phyloP scores from a whole-genome alignment of 164 flowering plant species.

The Macadamia integrifolia region DNA sequence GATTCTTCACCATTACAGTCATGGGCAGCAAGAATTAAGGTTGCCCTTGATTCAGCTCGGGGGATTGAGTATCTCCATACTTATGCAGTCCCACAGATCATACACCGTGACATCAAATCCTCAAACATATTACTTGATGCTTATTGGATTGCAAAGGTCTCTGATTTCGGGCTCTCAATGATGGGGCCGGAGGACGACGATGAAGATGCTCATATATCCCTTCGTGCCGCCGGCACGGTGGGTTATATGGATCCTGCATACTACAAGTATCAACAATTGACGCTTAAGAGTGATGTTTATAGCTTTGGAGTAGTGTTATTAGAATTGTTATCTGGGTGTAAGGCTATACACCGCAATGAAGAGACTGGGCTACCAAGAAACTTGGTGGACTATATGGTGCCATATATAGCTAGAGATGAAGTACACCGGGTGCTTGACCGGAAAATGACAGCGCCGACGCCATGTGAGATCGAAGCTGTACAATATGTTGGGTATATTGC shows the following conservation, averaged over 20 bases:
- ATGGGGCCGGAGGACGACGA: constrained; percentile 44
- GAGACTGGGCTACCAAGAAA: constrained; percentile 46
- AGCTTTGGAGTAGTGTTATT: constrained; percentile 75
- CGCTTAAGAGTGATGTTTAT: constrained; percentile 75
- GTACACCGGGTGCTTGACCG: constrained; percentile 59
- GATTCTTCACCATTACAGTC: constrained; percentile 32
- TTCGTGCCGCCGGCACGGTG: constrained; percentile 68
- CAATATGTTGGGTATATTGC: constrained; percentile 60
- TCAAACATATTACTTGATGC: constrained; percentile 73
- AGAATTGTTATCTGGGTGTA: constrained; percentile 60
- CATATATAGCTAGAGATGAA: constrained; percentile 52
- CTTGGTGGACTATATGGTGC: constrained; percentile 66
- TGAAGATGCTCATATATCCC: constrained; percentile 41
- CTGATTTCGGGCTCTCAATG: constrained; percentile 80
- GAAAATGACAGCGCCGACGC: constrained; percentile 63
- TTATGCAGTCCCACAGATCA: constrained; percentile 57
- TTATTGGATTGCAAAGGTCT: constrained; percentile 60
- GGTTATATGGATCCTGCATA: constrained; percentile 94
- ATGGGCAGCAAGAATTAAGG: constrained; percentile 51
- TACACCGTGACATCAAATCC: constrained; percentile 85
- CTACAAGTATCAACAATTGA: constrained; percentile 60
- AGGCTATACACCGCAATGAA: constrained; percentile 59
- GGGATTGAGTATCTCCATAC: constrained; percentile 80
- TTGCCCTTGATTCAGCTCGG: constrained; percentile 72
- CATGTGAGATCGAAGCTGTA: constrained; percentile 80